A percentile compares a stretch with the other conserved stretches of the same genome.
Evolutionary conservation across 768 basidiomycete species (phyloP).

Genomic region (Basidioascus undulatus): DNA sequence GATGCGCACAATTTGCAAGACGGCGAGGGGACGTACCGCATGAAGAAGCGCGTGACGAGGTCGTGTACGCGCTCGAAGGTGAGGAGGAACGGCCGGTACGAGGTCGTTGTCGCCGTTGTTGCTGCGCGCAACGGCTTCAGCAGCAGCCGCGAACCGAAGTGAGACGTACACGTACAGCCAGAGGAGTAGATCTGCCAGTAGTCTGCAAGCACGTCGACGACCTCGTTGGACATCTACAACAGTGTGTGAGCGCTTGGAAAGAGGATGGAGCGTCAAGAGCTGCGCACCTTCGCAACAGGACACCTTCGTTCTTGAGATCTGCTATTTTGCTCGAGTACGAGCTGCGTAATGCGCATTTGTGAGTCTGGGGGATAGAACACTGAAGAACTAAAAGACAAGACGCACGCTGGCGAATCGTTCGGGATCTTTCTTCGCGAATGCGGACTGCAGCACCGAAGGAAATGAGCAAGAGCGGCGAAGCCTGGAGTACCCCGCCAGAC

Average conservation of each 20-base stretch:
- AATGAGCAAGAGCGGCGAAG: too few species aligned
- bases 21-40: slow-evolving; percentile 22
- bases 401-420: slow-evolving; percentile 50
- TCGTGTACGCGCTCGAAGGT: slow-evolving; percentile 59
- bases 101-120: slow-evolving; percentile 50
- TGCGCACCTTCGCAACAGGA: slow-evolving; percentile 55
- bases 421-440: slow-evolving; percentile 41
- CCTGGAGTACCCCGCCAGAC: slow-evolving; percentile 10
- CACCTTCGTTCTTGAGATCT: slow-evolving; percentile 49
- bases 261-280: too few species aligned
- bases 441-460: slow-evolving; percentile 29
- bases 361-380: too few species aligned
- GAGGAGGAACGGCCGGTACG: slow-evolving; percentile 68
- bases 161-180: slow-evolving; percentile 32
- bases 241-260: too few species aligned
- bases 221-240: slow-evolving; percentile 67
- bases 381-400: neutral
- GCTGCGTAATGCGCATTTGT: too few species aligned
- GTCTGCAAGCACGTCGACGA: slow-evolving; percentile 59
- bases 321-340: slow-evolving; percentile 56
- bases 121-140: neutral
- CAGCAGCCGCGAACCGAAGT: neutral
- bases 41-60: slow-evolving; percentile 60
- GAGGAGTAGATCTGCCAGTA: slow-evolving; percentile 70
- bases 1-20: neutral